These are phyloP conservation scores for Gaillardinia entomophila DNA, from an alignment of 805 yeast genomes.

Conservation along the genomic window DNA sequence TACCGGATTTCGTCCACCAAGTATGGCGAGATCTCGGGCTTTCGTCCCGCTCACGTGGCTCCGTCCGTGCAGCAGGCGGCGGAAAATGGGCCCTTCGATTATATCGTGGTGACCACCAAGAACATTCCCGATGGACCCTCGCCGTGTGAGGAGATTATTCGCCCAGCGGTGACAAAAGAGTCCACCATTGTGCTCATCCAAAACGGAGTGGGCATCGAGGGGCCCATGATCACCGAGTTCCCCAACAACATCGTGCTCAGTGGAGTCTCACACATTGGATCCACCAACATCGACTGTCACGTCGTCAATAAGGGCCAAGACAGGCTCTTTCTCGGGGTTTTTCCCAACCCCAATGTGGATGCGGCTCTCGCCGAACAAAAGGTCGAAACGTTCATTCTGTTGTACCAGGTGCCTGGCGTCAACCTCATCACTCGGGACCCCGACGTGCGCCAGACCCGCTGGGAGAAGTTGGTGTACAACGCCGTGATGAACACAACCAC, in stretches of 20 bases:
- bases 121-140: constrained; percentile 27
- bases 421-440: constrained; percentile 23
- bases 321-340: constrained; percentile 13
- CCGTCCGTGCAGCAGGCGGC: constrained; percentile 42
- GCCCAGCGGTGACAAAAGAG: constrained; percentile 11
- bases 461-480: constrained; percentile 36
- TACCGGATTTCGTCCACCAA: constrained; percentile 10
- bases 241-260: constrained; percentile 30
- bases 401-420: constrained; percentile 19
- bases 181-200: constrained; percentile 32
- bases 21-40: constrained; percentile 8
- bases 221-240: constrained; percentile 22
- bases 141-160: constrained; percentile 38
- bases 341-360: constrained; percentile 11
- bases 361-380: constrained; percentile 7
- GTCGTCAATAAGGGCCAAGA: constrained; percentile 14
- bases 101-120: constrained; percentile 1
- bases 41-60: constrained; percentile 4
- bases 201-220: constrained; percentile 35
- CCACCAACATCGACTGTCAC: constrained; percentile 18
- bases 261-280: constrained; percentile 32
- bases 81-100: background rate
- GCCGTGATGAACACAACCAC: constrained; percentile 30
- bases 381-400: constrained; percentile 16
- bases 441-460: constrained; percentile 26